Base-by-base conservation (phyloP, 305 asterid species). In the Caryopteris hybrid region DNA sequence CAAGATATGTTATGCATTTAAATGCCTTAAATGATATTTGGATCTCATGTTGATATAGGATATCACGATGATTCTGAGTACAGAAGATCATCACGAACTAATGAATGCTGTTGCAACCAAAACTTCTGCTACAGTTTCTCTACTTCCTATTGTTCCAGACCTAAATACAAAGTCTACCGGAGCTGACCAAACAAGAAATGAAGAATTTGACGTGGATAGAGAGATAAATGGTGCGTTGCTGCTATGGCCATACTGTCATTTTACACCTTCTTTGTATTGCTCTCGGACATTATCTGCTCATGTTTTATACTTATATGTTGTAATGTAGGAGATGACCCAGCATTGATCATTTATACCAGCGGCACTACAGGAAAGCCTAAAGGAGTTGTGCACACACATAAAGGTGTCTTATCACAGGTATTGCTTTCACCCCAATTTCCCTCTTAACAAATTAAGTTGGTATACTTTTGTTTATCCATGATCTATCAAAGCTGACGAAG, bases 311-410 rank as follows among this genome's bases (percentile, higher is more conserved):
- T 45, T 65, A 54, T 68, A 41, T 78, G 71, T 64, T 50, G 33
- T 16, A 29, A 53, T 76, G 73, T 70, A 91, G 96, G 87, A 33
- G 96, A 85, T 45, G 92, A 86, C 14, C 91, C 96, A 16, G 98
- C 99, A 29, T 80, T 94, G 76, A 84, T 94, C 74, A 80, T 94
- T 68, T 94, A 94, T 70, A 94, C 99, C 39, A 94, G 99, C 61
- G 99, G 99, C 64, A 94, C 99, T 21, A 94, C 99, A 3, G 99
- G 99, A 50, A 94, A 89, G 77, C 99, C 99, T 41, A 94, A 94
- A 89, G 99, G 99, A 73, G 99, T 78, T 67, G 97, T 94, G 61
- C 99, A 94, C 84, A 91, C 99, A 13, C 97, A 91, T 75, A 78
- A 78, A 62, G 90, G 96, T 63, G 81, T 94, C 74, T 78, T 91